These are phyloP conservation scores for Leccinum angustisporum DNA, from an alignment of 1,284 basidiomycete genomes.

Conservation along the genomic window DNA sequence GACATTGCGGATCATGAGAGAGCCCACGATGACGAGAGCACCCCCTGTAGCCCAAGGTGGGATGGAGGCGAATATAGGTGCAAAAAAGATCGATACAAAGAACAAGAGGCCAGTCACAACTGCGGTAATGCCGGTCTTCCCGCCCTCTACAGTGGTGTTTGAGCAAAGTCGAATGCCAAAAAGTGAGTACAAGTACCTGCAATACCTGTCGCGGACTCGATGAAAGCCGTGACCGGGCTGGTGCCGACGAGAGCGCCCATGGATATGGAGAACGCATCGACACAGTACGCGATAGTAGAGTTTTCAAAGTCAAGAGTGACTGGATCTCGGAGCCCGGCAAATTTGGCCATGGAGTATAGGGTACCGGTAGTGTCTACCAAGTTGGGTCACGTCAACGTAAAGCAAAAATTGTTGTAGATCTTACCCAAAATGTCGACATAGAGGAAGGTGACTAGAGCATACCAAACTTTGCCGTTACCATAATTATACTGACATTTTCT, in stretches of 20 bases:
- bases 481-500: constrained; percentile 46
- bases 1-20: constrained; percentile 87
- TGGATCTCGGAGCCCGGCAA: constrained; percentile 85
- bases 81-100: constrained; percentile 87
- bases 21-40: constrained; percentile 84
- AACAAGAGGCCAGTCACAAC: constrained; percentile 77
- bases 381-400: constrained; percentile 1
- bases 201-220: constrained; percentile 82
- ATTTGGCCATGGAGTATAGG: constrained; percentile 89
- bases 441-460: constrained; percentile 84
- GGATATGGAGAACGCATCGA: constrained; percentile 79
- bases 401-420: constrained; percentile 17
- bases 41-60: constrained; percentile 89
- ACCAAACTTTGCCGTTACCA: constrained; percentile 78
- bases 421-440: constrained; percentile 84
- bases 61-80: constrained; percentile 87
- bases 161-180: neutral
- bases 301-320: constrained; percentile 87
- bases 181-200: constrained; percentile 43
- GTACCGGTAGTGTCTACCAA: constrained; percentile 61
- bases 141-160: constrained; percentile 60
- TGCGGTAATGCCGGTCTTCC: constrained; percentile 85
- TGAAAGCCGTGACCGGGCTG: constrained; percentile 87
- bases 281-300: constrained; percentile 81
- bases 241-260: constrained; percentile 84